Conservation (phyloP, 2,329 filamentous ascomycete species). For the Sporothrix pallida region DNA sequence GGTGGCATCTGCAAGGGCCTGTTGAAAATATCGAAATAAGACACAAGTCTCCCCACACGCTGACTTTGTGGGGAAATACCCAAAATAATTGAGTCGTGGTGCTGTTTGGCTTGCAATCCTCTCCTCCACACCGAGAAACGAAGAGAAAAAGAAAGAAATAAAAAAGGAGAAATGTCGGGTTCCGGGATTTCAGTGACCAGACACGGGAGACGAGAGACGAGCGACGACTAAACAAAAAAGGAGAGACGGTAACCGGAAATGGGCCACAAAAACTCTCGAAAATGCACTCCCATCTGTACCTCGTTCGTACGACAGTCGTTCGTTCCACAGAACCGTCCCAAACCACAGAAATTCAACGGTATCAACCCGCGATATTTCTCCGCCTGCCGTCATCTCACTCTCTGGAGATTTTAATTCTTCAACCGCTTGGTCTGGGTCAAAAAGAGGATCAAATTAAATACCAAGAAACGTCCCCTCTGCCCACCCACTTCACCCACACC, state of each 20-base stretch:
- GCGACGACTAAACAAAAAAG: not conserved
- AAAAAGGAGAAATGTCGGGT: constrained; percentile 4
- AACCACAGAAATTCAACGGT: not conserved
- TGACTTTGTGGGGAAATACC: not conserved
- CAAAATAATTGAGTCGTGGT: not conserved
- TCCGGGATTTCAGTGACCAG: not conserved
- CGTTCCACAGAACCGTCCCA: not conserved
- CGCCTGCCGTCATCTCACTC: not conserved
- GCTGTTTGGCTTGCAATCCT: not conserved
- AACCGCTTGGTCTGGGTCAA: no score
- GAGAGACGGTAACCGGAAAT: not conserved
- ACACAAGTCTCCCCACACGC: no score
- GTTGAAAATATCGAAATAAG: no score
- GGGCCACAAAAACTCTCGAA: not conserved
- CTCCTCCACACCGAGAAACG: not conserved
- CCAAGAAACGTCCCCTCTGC: not conserved
- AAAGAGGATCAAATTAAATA: no score
- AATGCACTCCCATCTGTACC: no score
- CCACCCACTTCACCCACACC: not conserved
- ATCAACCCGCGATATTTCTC: not conserved
- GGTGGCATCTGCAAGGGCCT: no score
- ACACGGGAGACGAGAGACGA: no score
- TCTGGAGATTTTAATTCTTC: no score
- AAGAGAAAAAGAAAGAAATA: not conserved
- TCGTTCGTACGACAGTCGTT: no score